Evolutionary conservation across 306 rosid genomes (phyloP), one percentile per base, ranked within the genome.

Genomic region (Prunus campanulata): DNA sequence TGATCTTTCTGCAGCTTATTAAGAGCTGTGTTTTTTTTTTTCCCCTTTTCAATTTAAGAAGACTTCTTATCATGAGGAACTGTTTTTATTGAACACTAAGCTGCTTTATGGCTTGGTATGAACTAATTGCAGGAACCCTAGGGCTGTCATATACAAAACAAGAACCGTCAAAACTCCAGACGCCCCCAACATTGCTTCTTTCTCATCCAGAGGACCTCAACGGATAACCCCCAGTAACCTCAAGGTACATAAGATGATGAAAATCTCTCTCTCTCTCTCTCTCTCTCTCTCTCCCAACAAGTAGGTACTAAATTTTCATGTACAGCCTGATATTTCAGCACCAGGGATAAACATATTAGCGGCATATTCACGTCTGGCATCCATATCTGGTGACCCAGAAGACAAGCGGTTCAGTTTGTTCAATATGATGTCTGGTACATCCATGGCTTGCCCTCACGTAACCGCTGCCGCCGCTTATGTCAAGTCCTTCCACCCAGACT

Each of bases 401-500:
- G 96, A 94, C 85, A 20, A 3, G 12, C 88, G 91, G 15, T 56
- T 80, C 48, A 35, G 61, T 1, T 57, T 86, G 22, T 93, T 83
- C 75, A 90, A 90, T 51, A 85, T 93, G 48, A 1, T 88, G 6
- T 91, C 97, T 56, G 97, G 98, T 74, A 94, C 98, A 63, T 93
- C 97, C 24, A 93, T 93, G 97, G 69, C 98, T 7, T 90, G 93
- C 81, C 97, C 97, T 12, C 98, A 93, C 72, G 98, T 68, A 29
- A n/a, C 82, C 2, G 96, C 90, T 0, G 87, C 96, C 14, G 96
- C 96, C 8, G 96, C 93, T 42, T 90, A 84, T 61, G 87, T 91
- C 91, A 90, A 90, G 82, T 81, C 96, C 74, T 87, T 90, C 84
- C 98, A 93, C 82, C 96, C 96, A 8, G 83, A 87, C 14, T 91